Conservation (phyloP, 768 basidiomycete genomes). For the Mycena maculata region DNA sequence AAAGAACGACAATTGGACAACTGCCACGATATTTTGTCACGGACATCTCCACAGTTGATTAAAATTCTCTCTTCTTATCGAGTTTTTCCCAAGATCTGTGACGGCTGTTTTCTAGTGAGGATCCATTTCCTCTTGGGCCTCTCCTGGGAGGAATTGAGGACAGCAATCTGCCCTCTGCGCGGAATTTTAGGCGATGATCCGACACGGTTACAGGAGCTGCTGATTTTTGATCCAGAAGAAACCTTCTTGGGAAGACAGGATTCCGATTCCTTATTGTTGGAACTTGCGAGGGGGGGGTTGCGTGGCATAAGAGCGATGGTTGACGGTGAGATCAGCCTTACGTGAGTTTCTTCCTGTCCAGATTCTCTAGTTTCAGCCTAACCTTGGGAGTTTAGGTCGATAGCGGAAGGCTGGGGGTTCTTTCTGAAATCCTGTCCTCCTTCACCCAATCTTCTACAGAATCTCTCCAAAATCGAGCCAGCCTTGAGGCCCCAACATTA, state of each 20-base stretch:
- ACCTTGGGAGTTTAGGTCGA: neutral
- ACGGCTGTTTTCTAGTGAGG: neutral
- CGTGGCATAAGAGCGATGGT: neutral
- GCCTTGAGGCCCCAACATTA: neutral
- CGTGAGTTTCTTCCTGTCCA: neutral
- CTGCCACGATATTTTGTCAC: neutral
- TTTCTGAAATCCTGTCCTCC: slow-evolving; percentile 7
- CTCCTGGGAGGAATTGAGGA: slow-evolving; percentile 1
- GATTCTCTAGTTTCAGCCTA: neutral
- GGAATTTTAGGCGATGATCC: neutral
- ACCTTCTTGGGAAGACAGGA: neutral
- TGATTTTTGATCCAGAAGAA: too few relatives aligned
- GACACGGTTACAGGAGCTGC: neutral
- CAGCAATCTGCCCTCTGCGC: neutral
- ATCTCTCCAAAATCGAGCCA: neutral
- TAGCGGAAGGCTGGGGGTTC: neutral
- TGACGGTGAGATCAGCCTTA: neutral
- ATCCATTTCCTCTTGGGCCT: neutral
- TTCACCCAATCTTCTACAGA: neutral
- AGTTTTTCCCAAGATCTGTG: neutral
- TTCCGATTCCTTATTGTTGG: neutral
- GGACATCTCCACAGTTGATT: neutral
- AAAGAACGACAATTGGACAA: neutral
- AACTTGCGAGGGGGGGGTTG: neutral
- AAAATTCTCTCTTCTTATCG: neutral